Conservation (phyloP, 306 rosid genomes). For the Quillaja saponaria region DNA sequence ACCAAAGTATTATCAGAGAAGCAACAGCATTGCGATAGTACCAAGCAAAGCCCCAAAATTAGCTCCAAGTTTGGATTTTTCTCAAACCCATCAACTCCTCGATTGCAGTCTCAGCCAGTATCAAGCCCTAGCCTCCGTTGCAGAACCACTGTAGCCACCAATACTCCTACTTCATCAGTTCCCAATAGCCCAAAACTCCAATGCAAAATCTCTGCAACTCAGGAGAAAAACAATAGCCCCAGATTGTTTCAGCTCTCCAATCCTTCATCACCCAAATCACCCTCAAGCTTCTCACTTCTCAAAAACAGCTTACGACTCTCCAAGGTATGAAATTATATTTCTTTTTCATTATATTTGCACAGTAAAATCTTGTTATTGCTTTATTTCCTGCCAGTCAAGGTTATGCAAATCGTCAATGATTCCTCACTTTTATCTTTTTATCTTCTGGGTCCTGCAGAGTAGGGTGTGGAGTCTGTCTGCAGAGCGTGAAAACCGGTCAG, state of each 20-base stretch:
- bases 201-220: constrained; percentile 47
- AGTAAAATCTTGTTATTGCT: constrained; percentile 10
- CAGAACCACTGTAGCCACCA: constrained; percentile 53
- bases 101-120: constrained; percentile 53
- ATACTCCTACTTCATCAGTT: constrained; percentile 48
- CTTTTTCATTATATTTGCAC: constrained; percentile 1
- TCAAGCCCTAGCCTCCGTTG: constrained; percentile 70
- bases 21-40: constrained; percentile 41
- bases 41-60: constrained; percentile 56
- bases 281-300: constrained; percentile 81
- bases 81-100: constrained; percentile 85
- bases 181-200: constrained; percentile 78
- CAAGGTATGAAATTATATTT: constrained; percentile 46
- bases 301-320: constrained; percentile 64
- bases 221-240: constrained; percentile 43
- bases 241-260: constrained; percentile 56
- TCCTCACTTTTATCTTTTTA: not conserved
- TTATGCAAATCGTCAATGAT: not conserved
- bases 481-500: constrained; percentile 77
- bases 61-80: constrained; percentile 76
- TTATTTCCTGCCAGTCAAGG: not conserved
- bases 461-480: constrained; percentile 90
- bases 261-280: constrained; percentile 80
- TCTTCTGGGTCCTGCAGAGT: constrained; percentile 47
- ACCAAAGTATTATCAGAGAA: constrained; percentile 41